Evolutionary conservation across 805 yeast genomes (phyloP).

Genomic region (Ogataea paraovalis): DNA sequence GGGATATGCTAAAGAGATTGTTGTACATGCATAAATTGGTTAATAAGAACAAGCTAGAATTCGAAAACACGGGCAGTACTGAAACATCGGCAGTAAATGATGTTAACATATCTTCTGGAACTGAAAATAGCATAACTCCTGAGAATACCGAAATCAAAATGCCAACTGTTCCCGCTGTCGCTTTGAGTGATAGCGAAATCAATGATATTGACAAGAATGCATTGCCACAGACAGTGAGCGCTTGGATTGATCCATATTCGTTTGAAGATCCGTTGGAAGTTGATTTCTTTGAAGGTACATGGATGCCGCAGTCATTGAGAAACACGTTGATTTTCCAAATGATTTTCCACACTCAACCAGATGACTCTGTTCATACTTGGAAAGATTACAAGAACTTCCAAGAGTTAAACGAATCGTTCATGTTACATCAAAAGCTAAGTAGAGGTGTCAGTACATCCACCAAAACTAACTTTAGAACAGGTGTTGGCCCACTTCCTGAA

Average conservation of each 20-base stretch:
- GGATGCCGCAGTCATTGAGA: conserved; percentile 79
- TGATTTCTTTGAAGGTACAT: conserved; percentile 79
- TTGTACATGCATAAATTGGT: conserved; percentile 67
- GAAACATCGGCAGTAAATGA: not conserved
- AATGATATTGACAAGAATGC: conserved; percentile 33
- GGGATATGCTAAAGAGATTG: conserved; percentile 68
- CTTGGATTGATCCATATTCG: conserved; percentile 77
- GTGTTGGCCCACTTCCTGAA: not conserved
- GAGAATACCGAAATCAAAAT: conserved; percentile 32
- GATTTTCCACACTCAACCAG: conserved; percentile 94
- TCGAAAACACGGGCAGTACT: not conserved
- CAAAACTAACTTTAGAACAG: not conserved
- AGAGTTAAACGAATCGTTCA: conserved; percentile 56
- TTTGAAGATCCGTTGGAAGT: conserved; percentile 84
- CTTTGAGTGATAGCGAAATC: conserved; percentile 41
- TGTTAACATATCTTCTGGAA: conserved; percentile 8
- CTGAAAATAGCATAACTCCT: conserved; percentile 6
- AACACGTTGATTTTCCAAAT: conserved; percentile 78
- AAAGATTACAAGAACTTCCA: conserved; percentile 74
- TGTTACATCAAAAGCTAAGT: conserved; percentile 18
- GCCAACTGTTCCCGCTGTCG: conserved; percentile 26
- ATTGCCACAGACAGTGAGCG: conserved; percentile 33
- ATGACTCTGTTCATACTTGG: conserved; percentile 88
- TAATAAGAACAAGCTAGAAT: conserved; percentile 33
- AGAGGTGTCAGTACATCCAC: conserved; percentile 9